These are phyloP conservation scores for Claviceps monticola DNA, from an alignment of 2,329 filamentous ascomycete species.

Conservation along the genomic window DNA sequence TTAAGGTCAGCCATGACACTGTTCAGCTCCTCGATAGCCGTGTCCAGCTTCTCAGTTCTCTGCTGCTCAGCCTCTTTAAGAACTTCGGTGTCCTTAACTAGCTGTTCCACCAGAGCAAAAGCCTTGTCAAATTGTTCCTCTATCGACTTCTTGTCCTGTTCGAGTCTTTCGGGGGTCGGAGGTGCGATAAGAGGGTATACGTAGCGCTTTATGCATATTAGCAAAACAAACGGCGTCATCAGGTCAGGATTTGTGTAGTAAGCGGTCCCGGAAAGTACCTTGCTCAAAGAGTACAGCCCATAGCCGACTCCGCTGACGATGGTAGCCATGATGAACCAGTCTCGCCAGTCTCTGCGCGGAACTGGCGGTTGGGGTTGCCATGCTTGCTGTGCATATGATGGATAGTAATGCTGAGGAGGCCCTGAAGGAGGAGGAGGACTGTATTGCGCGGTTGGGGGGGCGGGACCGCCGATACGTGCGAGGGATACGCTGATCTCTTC, in stretches of 20 bases:
- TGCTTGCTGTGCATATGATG: conserved; percentile 35
- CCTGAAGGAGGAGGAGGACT: conserved; percentile 24
- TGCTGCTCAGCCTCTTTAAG: conserved; percentile 79
- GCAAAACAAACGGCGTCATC: not conserved
- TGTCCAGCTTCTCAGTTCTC: conserved; percentile 71
- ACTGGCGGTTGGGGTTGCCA: conserved; percentile 47
- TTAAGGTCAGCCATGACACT: conserved; percentile 70
- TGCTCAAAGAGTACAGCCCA: conserved; percentile 74
- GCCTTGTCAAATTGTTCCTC: conserved; percentile 89
- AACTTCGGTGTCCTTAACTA: conserved; percentile 76
- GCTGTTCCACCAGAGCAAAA: conserved; percentile 81
- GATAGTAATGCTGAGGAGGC: conserved; percentile 31
- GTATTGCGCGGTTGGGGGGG: conserved; percentile 25
- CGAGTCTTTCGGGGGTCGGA: conserved; percentile 82
- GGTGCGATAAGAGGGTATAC: conserved; percentile 82
- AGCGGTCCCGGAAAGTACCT: conserved; percentile 37
- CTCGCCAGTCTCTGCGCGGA: conserved; percentile 84
- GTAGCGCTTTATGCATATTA: conserved; percentile 50
- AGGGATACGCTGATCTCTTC: conserved; percentile 86
- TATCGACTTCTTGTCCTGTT: conserved; percentile 85
- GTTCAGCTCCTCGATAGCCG: conserved; percentile 71
- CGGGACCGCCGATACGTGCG: conserved; percentile 47
- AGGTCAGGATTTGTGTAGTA: not conserved
- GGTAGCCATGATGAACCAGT: conserved; percentile 99
- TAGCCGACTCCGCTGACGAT: conserved; percentile 83